Base-by-base conservation (phyloP, 768 basidiomycete species). In the Naganishia friedmannii region DNA sequence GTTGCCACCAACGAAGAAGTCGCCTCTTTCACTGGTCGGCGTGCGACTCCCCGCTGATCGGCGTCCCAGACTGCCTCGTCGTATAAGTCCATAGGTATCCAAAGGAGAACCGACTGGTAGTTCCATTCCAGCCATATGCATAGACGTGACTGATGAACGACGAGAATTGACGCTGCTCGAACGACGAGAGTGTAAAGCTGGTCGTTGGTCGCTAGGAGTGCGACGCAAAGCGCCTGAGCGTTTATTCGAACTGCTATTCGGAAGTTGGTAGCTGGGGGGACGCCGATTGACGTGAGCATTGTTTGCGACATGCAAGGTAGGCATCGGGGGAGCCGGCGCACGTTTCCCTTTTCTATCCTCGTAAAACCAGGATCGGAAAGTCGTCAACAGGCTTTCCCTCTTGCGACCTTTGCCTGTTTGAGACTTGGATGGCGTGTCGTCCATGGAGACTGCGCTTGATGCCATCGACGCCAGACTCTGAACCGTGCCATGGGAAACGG, bases 131-230 rank as follows among this genome's bases (percentile, higher is more conserved):
- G 74, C 72, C 9, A 90, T 76, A 55, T 85, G 84, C 65, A 82
- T 79, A 0, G 87, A 87, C 26, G 85, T 83, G 13, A 84, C 80
- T 10, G 87, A 88, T 0, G 87, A 88, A 26, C 92, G 84, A 42
- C 89, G 84, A 7, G 93, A 96, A 77, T 93, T 93, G 73, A 93
- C 90, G 69, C 91, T 93, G 78, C 91, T 93, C 17, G 92, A 94
- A 31, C 93, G 87, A 56, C 90, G 86, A 28, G 93, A 94, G 0
- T 90, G 90, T 53, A 88, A 82, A 0, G 90, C 89, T 0, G 87
- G 87, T 19, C 91, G 86, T 65, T 89, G 88, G 19, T 84, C 82
- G 68, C 88, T 78, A 0, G 79, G 73, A 21, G 80, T 80, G 1
- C 74, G 72, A 7, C 80, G 73, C 28, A 73, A 65, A 42, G 60